Base-by-base conservation (phyloP, 1,284 basidiomycete genomes). In the Caloboletus inedulis region DNA sequence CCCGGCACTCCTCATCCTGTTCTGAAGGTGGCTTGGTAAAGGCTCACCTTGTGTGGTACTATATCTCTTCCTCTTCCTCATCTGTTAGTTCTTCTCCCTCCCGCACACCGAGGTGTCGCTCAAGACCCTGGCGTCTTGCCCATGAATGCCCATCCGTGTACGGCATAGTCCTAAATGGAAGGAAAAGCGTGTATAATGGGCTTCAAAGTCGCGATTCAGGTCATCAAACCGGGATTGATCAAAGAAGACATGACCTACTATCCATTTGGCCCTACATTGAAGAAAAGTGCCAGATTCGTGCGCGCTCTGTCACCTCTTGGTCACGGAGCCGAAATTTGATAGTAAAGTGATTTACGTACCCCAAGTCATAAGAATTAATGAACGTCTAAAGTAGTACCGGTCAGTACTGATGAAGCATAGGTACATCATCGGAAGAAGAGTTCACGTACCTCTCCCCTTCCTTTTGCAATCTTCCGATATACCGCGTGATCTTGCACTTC, bases 351-450 rank as follows among this genome's bases (percentile, higher is more conserved):
- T 31, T 35, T 47, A 37, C 77, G 55, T 67, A 82, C 75, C 96
- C 96, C 7, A 97, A 73, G 66, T 99, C 89, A 66, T 94, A 98
- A 7, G 90, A 94, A 64, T 98, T 98, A 18, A 91, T 77, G 63
- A 97, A 98, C 0, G 74, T 75, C 85, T 89, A 1, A 37, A 46
- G 18, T 46, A 19, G n/a, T n/a, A n/a, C n/a, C 47, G 33, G 37
- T 53, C 8, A 51, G 31, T 34, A 23, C 23, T 9, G 9, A 35
- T 40, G 10, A 47, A 21, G 16, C 29, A 48, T 39, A 37, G 42
- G 35, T 23, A 44, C 37, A 25, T 29, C 16, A 43, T 23, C 14
- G 23, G 31, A 41, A 21, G 16, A 52, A 4, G 42, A 37, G 25
- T 42, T 13, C 10, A 27, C 78, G 40, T 53, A 88, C 87, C 72